Percentiles rank a stretch among this genome's conserved stretches.
Conservation (phyloP, 495 filamentous ascomycete species). For the Podospora pseudopauciseta region DNA sequence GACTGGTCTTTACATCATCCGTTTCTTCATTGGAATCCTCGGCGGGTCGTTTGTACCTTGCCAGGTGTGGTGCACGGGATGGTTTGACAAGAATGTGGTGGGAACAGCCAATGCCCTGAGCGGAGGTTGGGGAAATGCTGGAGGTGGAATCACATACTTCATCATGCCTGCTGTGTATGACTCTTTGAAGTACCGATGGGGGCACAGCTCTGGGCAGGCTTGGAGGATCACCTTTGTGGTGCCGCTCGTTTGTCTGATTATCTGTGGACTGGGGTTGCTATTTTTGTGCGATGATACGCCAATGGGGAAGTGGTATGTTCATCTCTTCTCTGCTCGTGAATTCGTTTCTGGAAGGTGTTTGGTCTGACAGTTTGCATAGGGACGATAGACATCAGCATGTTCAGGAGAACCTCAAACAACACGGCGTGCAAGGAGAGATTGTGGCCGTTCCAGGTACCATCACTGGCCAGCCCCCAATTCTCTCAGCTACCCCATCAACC, state of each 20-base stretch:
- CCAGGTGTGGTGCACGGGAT: slow-evolving; percentile 93
- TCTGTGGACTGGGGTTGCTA: slow-evolving; percentile 63
- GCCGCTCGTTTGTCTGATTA: slow-evolving; percentile 71
- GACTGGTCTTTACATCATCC: slow-evolving; percentile 67
- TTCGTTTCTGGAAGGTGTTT: neutral
- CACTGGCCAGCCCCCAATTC: slow-evolving; percentile 44
- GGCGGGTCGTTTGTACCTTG: slow-evolving; percentile 91
- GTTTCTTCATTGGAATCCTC: slow-evolving; percentile 92
- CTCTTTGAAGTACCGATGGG: slow-evolving; percentile 59
- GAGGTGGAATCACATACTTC: slow-evolving; percentile 85
- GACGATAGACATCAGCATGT: slow-evolving; percentile 16
- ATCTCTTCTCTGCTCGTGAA: neutral
- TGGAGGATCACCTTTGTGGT: slow-evolving; percentile 86
- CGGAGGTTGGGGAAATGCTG: slow-evolving; percentile 84
- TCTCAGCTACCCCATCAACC: slow-evolving; percentile 14
- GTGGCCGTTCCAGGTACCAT: slow-evolving; percentile 55
- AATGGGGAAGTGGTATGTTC: slow-evolving; percentile 61
- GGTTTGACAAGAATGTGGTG: slow-evolving; percentile 94
- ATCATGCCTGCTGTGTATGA: slow-evolving; percentile 92
- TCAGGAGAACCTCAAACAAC: slow-evolving; percentile 14
- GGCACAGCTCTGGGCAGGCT: slow-evolving; percentile 61
- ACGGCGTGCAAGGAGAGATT: slow-evolving; percentile 27
- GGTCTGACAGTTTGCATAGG: neutral
- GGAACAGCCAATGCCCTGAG: slow-evolving; percentile 86
- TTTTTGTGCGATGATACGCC: slow-evolving; percentile 80